These are phyloP conservation scores for Talaromyces nanjingensis DNA, from an alignment of 495 filamentous ascomycete genomes.

Conservation along the genomic window DNA sequence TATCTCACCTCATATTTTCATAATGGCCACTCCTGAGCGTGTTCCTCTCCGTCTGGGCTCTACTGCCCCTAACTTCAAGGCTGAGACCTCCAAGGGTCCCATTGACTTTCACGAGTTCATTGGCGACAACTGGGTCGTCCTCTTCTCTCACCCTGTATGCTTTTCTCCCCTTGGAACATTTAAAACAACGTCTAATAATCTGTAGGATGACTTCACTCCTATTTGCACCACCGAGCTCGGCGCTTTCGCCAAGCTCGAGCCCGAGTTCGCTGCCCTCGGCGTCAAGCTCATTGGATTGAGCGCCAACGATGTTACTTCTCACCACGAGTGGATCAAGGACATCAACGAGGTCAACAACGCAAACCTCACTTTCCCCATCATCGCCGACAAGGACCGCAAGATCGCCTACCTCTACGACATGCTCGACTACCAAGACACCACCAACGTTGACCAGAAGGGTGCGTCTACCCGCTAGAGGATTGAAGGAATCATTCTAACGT, in stretches of 20 bases:
- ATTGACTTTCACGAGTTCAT: conserved; percentile 98
- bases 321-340: conserved; percentile 81
- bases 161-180: neutral
- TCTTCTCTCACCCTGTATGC: conserved; percentile 93
- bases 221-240: conserved; percentile 99
- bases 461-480: neutral
- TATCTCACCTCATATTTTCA: conserved; percentile 15
- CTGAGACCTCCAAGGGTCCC: conserved; percentile 81
- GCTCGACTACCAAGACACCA: conserved; percentile 78
- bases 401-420: conserved; percentile 92
- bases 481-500: neutral
- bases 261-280: conserved; percentile 88
- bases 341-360: conserved; percentile 86
- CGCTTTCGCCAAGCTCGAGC: conserved; percentile 93
- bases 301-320: conserved; percentile 46
- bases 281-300: conserved; percentile 84
- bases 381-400: conserved; percentile 93
- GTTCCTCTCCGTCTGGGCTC: conserved; percentile 77
- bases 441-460: conserved; percentile 92
- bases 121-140: conserved; percentile 86
- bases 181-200: neutral
- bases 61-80: conserved; percentile 87
- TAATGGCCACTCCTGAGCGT: conserved; percentile 45
- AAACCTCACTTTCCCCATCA: conserved; percentile 87
- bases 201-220: conserved; percentile 68